Base-by-base conservation (phyloP, 176 grass and related monocot species). In the Carex littledalei region DNA sequence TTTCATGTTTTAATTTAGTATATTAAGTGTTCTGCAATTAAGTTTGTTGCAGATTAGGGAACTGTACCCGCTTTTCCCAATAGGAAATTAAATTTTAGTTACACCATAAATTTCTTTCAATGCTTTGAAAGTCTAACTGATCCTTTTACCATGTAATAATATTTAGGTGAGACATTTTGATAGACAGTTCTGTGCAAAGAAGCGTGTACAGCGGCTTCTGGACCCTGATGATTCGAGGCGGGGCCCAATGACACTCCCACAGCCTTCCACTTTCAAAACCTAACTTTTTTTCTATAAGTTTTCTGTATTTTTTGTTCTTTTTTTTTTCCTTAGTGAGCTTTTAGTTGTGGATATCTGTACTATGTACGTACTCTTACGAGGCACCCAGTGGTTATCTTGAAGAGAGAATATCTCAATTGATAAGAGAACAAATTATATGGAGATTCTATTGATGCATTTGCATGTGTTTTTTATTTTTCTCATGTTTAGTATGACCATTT, bases 121-220 rank as follows among this genome's bases (percentile, higher is more conserved):
- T 63, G 17, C n/a, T 21, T 3, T 21, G 3, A 2, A 21, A 50
- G 47, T 63, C 8, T 63, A 26, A 47, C 3, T 43, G 16, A 47
- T 21, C 10, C 6, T 47, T 47, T 21, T 74, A 74, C n/a, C 8
- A 74, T 22, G 53, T 22, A 63, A 72, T 81, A 34, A 34, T n/a
- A 45, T 84, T 71, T 78, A 98, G 95, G 95, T 98, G 67, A 98
- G 86, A 86, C 91, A 93, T 88, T 98, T 98, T 84, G 93, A 98
- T 75, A 77, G 95, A 86, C 88, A 98, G 83, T 91, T 93, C 82
- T 90, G 82, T 81, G 89, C 95, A 15, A 98, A 93, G 88, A 95
- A 94, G 88, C 81, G 87, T 67, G 91, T 98, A 29, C 86, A 88
- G 64, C 80, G 91, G 88, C 91, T 98, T 81, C 89, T 98, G 14